Evolutionary conservation across 495 filamentous ascomycete genomes (phyloP), one percentile per base, ranked within the genome.

Genomic region (Hyaloscypha variabilis): DNA sequence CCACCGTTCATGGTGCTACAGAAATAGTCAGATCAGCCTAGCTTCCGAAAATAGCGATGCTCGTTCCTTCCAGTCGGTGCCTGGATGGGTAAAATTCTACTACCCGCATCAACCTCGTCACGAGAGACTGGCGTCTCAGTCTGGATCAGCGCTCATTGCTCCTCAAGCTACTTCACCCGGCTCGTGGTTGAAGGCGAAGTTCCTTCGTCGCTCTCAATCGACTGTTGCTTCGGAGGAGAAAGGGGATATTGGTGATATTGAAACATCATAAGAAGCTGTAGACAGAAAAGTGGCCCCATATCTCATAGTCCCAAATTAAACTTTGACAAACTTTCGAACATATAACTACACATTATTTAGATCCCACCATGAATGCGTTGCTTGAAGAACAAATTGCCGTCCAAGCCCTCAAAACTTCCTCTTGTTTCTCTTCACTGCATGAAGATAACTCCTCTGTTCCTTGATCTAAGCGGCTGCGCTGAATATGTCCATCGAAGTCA

Each of bases 401-500:
- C 61, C 61, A 64, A 56, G 19, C 52, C 11, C 50, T 23, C 51
- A 64, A 17, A 57, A 46, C 34, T n/a, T 28, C 23, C 2, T 55
- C 50, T 14, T 46, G 8, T 24, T 64, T 6, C 13, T 64, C 61
- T 10, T 56, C 30, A 25, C 61, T 49, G 30, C 4, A 55, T 6
- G 8, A 10, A 6, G 3, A 23, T 51, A 64, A 56, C 52, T 64
- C 61, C 8, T 56, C 50, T 13, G 24, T 56, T 14, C 61, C 61
- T 57, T 64, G 61, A 17, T 1, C 50, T 17, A 64, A 28, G 4
- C 61, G 50, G 39, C 52, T 64, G 14, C 14, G 31, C 61, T 17
- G 3, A 49, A 64, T 64, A 42, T 39, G 50, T 28, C 34, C 23
- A 17, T 57, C 61, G 23, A 56, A 49, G 29, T 64, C 52, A 10